Base-by-base conservation (phyloP, 768 basidiomycete genomes). In the Amanita pallidorosea region DNA sequence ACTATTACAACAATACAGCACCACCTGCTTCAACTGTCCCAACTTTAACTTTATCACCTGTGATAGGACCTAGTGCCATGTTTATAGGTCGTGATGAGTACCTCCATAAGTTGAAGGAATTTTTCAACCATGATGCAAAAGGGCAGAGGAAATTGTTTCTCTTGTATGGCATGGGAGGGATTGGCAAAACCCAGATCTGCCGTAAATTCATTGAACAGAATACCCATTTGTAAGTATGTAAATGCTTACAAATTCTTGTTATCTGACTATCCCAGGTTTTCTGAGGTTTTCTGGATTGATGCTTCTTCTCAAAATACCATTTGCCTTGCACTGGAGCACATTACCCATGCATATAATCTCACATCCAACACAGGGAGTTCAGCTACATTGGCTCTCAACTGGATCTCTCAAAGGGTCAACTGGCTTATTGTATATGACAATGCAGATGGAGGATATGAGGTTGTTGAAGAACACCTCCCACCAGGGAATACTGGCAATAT, bases 211-310 rank as follows among this genome's bases (percentile, higher is more conserved):
- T 31, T 45, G 25, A 45, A 45, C 12, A 33, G 11, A 29, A 45
- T 31, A 2, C 8, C 8, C n/a, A 17, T 15, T n/a, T 25, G 23
- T 27, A 13, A 29, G 29, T 15, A 18, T 11, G 1, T 45, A 13
- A 5, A 1, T 18, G n/a, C 7, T 31, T 15, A 2, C n/a, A 25
- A 17, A 27, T 42, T 53, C 40, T 38, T 6, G n/a, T 27, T 15
- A 27, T 22, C 54, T 33, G 7, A 13, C 49, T 4, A 34, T 34
- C 36, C 20, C 8, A 49, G 59, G 29, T 59, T 59, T 46, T 53
- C 44, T 50, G n/a, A 53, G 17, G 51, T 58, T 18, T 59, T 60
- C 36, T 61, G 56, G 55, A 52, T 60, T 55, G 59, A 61, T 54
- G 57, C 59, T 9, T 54, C 60, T 15, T 56, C 50, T 11, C 22